Conservation (phyloP, 345 rosid species). For the Atalantia buxifolia region DNA sequence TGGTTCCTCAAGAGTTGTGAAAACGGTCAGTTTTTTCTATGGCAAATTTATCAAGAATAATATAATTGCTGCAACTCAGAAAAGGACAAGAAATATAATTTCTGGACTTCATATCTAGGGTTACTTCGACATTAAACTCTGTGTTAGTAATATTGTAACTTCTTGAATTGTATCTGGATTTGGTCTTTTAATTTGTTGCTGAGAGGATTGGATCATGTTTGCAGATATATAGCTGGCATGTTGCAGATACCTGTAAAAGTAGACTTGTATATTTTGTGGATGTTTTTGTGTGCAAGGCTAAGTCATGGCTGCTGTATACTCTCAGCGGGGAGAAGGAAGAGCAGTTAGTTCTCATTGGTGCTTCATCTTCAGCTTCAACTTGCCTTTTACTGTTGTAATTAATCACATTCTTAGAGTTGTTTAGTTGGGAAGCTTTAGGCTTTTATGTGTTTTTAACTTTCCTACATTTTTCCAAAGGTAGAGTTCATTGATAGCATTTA, state of each 20-base stretch:
- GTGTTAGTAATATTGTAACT: too few relatives aligned
- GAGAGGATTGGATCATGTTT: background rate
- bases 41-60: too few relatives aligned
- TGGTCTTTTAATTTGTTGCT: background rate
- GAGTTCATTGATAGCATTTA: background rate
- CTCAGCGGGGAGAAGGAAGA: background rate
- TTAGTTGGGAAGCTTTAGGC: background rate
- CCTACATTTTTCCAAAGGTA: background rate
- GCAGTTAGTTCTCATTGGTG: background rate
- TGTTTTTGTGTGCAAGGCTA: background rate
- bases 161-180: background rate
- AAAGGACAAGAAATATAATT: too few relatives aligned
- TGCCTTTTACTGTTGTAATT: constrained; percentile 11
- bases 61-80: too few relatives aligned
- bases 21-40: too few relatives aligned
- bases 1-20: too few relatives aligned
- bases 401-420: background rate
- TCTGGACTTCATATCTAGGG: too few relatives aligned
- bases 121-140: too few relatives aligned
- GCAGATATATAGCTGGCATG: background rate
- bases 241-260: background rate
- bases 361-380: background rate
- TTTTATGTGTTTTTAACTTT: background rate
- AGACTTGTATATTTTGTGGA: background rate
- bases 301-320: background rate